Base-by-base conservation (phyloP, 2,329 filamentous ascomycete genomes). In the Fusarium redolens region DNA sequence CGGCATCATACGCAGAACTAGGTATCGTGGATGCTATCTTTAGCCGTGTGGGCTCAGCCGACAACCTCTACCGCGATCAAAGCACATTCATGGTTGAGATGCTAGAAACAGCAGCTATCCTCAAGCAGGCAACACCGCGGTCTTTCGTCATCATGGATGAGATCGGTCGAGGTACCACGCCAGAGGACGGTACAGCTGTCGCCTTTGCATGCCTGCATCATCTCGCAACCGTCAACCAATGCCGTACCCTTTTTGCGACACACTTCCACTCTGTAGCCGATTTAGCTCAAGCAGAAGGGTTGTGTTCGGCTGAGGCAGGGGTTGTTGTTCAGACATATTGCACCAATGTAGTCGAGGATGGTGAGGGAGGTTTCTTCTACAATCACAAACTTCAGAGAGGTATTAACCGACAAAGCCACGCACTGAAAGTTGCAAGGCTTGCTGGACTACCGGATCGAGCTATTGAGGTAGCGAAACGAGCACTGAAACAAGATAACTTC, bases 51-150 rank as follows among this genome's bases (percentile, higher is more conserved):
- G 96, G 96, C 4, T 97, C 95, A 2, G 96, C 96, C 4, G 97
- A 99, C 81, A 96, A 97, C 80, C 86, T 99, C n/a, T 98, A 93
- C 84, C 90, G 91, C 56, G 93, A 97, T 83, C 95, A 98, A 82
- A 97, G 94, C 59, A 99, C 97, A 0, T 99, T 99, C 82, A 98
- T 99, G 96, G 94, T 98, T 2, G 96, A 99, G 84, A 99, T 99
- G 96, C 88, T 98, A 4, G 96, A 99, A 83, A 97, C 96, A 25
- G 95, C 96, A 4, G 88, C 92, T 31, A 99, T 99, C 59, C 87
- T 99, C 58, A 93, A 92, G 68, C 88, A 93, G 74, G 96, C 96
- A 0, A 98, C 96, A 2, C 84, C 91, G 3, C 88, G 92, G 30
- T 96, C 93, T 1, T 97, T 99, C 77, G 96, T 96, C 68, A 96